phyloP scores from a whole-genome alignment of 768 basidiomycete genomes.

The Lentinus brumalis region DNA sequence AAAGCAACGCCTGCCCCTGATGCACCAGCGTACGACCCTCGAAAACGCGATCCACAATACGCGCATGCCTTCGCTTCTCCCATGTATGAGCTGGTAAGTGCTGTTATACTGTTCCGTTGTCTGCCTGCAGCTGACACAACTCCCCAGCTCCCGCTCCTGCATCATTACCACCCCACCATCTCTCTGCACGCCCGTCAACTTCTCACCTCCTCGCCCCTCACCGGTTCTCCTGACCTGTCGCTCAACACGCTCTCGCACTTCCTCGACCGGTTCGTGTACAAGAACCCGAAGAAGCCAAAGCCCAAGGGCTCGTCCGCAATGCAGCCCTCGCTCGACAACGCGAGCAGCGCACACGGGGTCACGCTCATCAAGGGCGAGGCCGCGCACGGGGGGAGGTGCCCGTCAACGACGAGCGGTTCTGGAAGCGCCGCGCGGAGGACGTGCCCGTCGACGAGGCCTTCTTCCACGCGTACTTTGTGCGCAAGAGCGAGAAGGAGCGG shows the following conservation, averaged over 20 bases:
- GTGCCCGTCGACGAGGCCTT: constrained; percentile 91
- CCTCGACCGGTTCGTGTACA: constrained; percentile 96
- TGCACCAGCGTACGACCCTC: constrained; percentile 66
- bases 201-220: constrained; percentile 68
- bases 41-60: constrained; percentile 88
- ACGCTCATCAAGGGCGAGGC: constrained; percentile 70
- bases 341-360: constrained; percentile 62
- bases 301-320: constrained; percentile 86
- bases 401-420: constrained; percentile 78
- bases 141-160: constrained; percentile 59
- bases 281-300: constrained; percentile 82
- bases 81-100: constrained; percentile 87
- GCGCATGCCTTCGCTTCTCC: constrained; percentile 78
- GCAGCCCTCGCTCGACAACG: constrained; percentile 81
- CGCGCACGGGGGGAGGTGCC: constrained; percentile 41
- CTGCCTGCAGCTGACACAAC: neutral
- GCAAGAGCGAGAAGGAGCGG: constrained; percentile 60
- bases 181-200: constrained; percentile 86
- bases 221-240: constrained; percentile 84
- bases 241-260: constrained; percentile 94
- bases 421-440: constrained; percentile 65
- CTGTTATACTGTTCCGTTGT: neutral
- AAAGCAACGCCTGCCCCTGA: constrained; percentile 5
- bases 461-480: constrained; percentile 87
- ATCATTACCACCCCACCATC: constrained; percentile 91